Evolutionary conservation across 129 eudicot species (phyloP), one percentile per base, ranked within the genome.

Genomic region (Centrapalus pauciflorus): DNA sequence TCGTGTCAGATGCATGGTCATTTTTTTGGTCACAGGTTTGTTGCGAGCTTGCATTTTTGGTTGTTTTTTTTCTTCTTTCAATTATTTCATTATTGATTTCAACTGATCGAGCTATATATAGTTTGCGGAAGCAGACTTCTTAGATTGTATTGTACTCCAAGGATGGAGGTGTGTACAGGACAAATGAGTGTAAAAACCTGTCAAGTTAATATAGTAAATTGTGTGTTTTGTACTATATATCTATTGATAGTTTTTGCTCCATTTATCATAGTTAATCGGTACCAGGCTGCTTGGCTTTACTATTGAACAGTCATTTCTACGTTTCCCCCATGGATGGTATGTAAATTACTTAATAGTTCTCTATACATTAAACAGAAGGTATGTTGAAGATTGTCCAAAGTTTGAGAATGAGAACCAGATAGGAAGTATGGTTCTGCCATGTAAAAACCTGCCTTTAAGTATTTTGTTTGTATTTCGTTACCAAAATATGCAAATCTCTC

Each of bases 21-120:
- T 74, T 73, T 68, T 81, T 77, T 70, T 55, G 70, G 77, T 62
- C 76, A 51, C 56, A 29, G 80, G 79, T 70, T 78, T 64, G 66
- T 64, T 77, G 84, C 77, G 90, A 66, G 95, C 72, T 81, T 90
- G 83, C 84, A 74, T 56, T 80, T 85, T 81, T 85, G 77, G 66
- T 67, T 72, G 61, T 62, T 64, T 29, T 1, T 37, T 50, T 65
- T 38, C 51, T 58, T 8, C 3, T 48, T 35, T 66, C 24, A n/a
- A 65, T 58, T 66, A 59, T 75, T 71, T 56, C 35, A 32, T 68
- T 59, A 69, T 78, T 73, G 72, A 54, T 76, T 69, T 55, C 13
- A 63, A 49, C 55, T 8, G 67, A 56, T n/a, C n/a, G 73, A 74
- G 85, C 10, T 66, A 19, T 57, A 32, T 58, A 43, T 71, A 55